A percentile compares a stretch with the other conserved stretches of the same genome.
Evolutionary conservation across 495 filamentous ascomycete species (phyloP).

Genomic region (Mytilinidion resinicola): DNA sequence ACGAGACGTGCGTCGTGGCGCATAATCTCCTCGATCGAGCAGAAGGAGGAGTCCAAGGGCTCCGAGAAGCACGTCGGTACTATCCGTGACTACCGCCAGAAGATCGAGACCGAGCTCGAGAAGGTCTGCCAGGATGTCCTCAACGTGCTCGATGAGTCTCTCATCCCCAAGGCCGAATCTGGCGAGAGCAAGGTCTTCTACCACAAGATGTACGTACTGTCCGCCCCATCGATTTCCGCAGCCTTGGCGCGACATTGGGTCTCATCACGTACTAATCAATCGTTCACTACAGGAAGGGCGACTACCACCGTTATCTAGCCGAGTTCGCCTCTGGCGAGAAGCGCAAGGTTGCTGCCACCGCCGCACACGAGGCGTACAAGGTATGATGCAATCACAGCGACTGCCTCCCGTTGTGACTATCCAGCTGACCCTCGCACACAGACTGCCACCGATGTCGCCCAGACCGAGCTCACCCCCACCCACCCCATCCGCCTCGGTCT

Average conservation of each 20-base stretch:
- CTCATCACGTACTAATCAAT: not conserved
- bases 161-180: slow-evolving; percentile 96
- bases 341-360: slow-evolving; percentile 90
- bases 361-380: slow-evolving; percentile 98
- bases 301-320: slow-evolving; percentile 99
- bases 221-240: not conserved
- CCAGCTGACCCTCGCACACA: slow-evolving; percentile 5
- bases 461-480: slow-evolving; percentile 95
- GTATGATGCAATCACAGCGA: slow-evolving; percentile 32
- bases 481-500: slow-evolving; percentile 98
- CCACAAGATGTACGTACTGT: slow-evolving; percentile 90
- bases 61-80: slow-evolving; percentile 92
- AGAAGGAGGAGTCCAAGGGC: slow-evolving; percentile 99
- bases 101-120: slow-evolving; percentile 98
- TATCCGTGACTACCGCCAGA: slow-evolving; percentile 97
- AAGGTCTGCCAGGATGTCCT: slow-evolving; percentile 98
- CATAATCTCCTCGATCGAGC: slow-evolving; percentile 99
- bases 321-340: slow-evolving; percentile 97
- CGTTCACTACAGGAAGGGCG: slow-evolving; percentile 74
- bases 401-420: not conserved
- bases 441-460: slow-evolving; percentile 93
- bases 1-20: slow-evolving; percentile 98
- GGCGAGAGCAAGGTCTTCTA: slow-evolving; percentile 99
- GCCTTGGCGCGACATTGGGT: too few species aligned
- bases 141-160: slow-evolving; percentile 85